Evolutionary conservation across 2,329 filamentous ascomycete species (phyloP).

Genomic region (Fusarium torulosum): DNA sequence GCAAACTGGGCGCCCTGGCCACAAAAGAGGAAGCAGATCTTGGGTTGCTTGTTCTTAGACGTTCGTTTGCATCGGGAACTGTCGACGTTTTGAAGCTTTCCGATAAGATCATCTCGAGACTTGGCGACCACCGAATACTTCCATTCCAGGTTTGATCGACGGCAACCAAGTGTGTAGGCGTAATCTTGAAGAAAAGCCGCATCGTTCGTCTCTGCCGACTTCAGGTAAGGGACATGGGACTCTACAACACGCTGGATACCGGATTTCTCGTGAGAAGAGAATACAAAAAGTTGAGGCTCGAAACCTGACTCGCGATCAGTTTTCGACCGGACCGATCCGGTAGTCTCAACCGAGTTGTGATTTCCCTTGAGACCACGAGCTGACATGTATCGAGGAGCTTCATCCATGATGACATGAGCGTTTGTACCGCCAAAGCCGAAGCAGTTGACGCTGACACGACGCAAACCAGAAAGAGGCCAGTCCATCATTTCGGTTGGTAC

Average conservation of each 20-base stretch:
- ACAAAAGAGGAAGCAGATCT: conserved; percentile 58
- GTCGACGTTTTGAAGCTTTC: conserved; percentile 44
- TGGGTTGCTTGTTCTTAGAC: conserved; percentile 46
- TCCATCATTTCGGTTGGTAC: conserved; percentile 56
- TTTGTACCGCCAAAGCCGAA: conserved; percentile 72
- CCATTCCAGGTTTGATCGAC: conserved; percentile 61
- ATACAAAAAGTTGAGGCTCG: conserved; percentile 56
- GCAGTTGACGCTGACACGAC: conserved; percentile 67
- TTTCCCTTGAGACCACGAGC: conserved; percentile 53
- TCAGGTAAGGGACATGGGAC: conserved; percentile 53
- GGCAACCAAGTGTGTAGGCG: conserved; percentile 61
- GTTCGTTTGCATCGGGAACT: conserved; percentile 43
- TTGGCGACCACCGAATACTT: conserved; percentile 55
- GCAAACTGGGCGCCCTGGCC: conserved; percentile 60
- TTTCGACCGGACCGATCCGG: not conserved
- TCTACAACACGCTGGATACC: conserved; percentile 55
- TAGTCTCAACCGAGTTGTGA: conserved; percentile 50
- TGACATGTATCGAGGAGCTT: conserved; percentile 57
- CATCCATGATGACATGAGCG: conserved; percentile 65
- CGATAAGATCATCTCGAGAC: conserved; percentile 51
- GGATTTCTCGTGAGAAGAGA: conserved; percentile 59
- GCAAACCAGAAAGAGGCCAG: conserved; percentile 60
- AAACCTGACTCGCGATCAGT: not conserved
- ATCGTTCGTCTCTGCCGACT: conserved; percentile 21
- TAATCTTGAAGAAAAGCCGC: conserved; percentile 54